Evolutionary conservation across 257 asterid species (phyloP).

Genomic region (Solanum chiquidenum): DNA sequence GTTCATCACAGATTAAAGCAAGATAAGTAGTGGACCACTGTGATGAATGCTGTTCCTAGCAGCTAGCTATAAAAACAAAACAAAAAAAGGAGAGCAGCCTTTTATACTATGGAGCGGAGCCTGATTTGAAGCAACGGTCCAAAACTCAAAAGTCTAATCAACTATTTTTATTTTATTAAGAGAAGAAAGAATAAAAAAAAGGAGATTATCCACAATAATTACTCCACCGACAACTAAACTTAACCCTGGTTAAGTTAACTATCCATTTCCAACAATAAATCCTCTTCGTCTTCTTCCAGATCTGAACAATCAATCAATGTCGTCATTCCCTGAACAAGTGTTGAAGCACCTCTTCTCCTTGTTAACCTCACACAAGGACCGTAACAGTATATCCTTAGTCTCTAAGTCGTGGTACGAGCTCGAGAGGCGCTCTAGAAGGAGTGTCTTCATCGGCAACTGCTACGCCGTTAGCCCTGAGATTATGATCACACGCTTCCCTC

Average conservation of each 20-base stretch:
- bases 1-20: neutral
- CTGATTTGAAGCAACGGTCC: neutral
- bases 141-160: no score
- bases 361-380: constrained; percentile 50
- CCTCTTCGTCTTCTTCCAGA: neutral
- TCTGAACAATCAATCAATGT: constrained; percentile 26
- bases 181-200: no score
- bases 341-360: constrained; percentile 78
- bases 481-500: constrained; percentile 80
- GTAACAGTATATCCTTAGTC: constrained; percentile 70
- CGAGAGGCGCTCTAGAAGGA: constrained; percentile 79
- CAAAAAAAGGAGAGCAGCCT: constrained; percentile 12
- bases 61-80: neutral
- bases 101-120: neutral
- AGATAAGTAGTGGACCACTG: no score
- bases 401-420: constrained; percentile 95
- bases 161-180: no score
- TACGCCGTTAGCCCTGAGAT: constrained; percentile 64
- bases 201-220: no score
- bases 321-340: constrained; percentile 81
- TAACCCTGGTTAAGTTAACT: neutral
- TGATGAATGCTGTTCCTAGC: neutral
- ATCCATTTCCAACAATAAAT: neutral
- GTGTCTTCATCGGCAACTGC: constrained; percentile 76
- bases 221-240: neutral